Base-by-base conservation (phyloP, 371 early-diverging fungal species). In the Zancudomyces culisetae region DNA sequence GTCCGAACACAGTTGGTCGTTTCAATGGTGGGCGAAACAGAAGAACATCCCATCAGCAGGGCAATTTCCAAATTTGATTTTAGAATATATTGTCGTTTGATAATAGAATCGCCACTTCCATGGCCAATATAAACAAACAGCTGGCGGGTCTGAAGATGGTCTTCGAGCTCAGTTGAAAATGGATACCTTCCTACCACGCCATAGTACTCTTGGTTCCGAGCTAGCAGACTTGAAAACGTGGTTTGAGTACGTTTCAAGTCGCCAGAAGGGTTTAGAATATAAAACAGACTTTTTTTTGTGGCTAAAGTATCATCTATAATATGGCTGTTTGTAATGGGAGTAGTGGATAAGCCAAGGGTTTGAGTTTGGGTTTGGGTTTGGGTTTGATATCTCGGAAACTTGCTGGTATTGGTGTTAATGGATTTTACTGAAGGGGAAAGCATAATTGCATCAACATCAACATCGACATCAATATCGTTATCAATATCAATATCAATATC, bases 51-150 rank as follows among this genome's bases (percentile, higher is more conserved):
- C 67, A 97, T 72, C 42, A 97, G 65, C 21, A 94, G 57, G 0
- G 86, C 71, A 0, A 83, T 83, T 1, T 88, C 77, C 51, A 87
- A 83, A 13, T 57, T 66, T 0, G 70, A 62, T 4, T 89, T 59
- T 40, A 72, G 64, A 21, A 81, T 77, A 13, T 90, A 69, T 22
- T 71, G 70, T 1, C 82, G 79, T 27, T 74, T 66, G 35, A 93
- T 68, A 56, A 90, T 90, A 43, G 82, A 76, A 58, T 90, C 90
- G 0, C 91, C 98, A 6, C 87, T 87, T 39, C 96, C 92, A 67
- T 99, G 99, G 1, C 99, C 99, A 77, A 97, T 90, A 68, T 98
- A 90, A 81, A 92, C 57, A 50, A 83, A 86, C 19, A 91, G 52
- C 42, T 85, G 81, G 26, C 69, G 67, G 6, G 71, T 54, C 10